Conservation (phyloP, 2,329 filamentous ascomycete genomes). For the Aspergillus fumigatus region DNA sequence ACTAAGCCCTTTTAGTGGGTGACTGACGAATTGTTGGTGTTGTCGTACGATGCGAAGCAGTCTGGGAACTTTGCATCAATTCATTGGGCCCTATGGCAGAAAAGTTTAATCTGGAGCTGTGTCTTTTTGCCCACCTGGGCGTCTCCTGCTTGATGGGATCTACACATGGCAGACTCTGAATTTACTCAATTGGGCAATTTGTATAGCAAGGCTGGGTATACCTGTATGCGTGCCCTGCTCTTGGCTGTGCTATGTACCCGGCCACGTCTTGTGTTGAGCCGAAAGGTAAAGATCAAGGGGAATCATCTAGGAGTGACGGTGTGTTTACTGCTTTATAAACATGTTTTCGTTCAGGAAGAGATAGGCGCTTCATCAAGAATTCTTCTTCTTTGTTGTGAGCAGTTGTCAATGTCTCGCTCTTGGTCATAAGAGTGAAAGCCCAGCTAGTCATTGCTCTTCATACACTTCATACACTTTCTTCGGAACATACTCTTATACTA, state of each 20-base stretch:
- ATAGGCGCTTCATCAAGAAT: background rate
- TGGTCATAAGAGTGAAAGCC: background rate
- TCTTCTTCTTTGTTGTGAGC: background rate
- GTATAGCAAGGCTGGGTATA: background rate
- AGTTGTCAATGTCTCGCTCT: background rate
- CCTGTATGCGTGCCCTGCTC: background rate
- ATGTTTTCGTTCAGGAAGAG: background rate
- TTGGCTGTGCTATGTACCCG: background rate
- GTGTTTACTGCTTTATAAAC: background rate
- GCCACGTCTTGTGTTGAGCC: background rate
- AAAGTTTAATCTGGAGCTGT: background rate
- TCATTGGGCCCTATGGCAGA: background rate
- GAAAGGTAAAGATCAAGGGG: background rate
- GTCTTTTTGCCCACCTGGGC: background rate
- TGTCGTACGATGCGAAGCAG: background rate
- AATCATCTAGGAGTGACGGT: background rate
- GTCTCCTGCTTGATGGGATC: background rate
- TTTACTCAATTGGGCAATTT: background rate
- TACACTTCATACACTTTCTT: background rate
- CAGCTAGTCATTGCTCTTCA: background rate
- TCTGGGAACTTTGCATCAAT: background rate
- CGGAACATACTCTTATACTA: background rate
- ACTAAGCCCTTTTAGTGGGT: background rate
- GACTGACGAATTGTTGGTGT: background rate
- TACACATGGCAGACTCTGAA: background rate